Evolutionary conservation across 495 filamentous ascomycete genomes (phyloP).

Genomic region (Trypethelium eluteriae): DNA sequence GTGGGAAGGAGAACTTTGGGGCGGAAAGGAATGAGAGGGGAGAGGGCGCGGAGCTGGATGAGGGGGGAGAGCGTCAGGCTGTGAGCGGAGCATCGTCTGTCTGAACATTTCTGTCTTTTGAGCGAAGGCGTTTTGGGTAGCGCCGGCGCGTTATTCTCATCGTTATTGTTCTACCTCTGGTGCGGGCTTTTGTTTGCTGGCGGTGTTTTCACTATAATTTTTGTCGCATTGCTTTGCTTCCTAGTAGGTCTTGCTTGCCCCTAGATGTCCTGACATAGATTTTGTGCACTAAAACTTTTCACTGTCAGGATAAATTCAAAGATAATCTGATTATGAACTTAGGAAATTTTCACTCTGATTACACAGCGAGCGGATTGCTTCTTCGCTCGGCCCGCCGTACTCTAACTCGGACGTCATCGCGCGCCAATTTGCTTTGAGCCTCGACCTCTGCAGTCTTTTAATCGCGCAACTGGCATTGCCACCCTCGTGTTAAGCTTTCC

Average conservation of each 20-base stretch:
- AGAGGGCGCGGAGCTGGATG: constrained; percentile 6
- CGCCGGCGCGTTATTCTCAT: background rate
- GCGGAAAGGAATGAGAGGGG: constrained; percentile 4
- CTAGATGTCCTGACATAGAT: background rate
- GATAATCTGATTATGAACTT: no score
- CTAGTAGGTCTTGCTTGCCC: background rate
- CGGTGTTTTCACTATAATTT: background rate
- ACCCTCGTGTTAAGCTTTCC: background rate
- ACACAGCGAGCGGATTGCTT: no score
- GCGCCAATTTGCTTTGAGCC: background rate
- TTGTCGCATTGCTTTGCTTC: background rate
- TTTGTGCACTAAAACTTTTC: background rate
- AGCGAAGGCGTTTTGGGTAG: background rate
- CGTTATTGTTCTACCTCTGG: background rate
- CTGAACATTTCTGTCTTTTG: background rate
- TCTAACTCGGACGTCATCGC: background rate
- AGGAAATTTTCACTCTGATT: no score
- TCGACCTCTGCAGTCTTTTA: background rate
- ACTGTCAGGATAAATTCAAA: background rate
- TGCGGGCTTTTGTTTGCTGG: background rate
- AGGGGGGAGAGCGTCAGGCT: constrained; percentile 3
- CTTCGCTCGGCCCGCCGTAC: no score
- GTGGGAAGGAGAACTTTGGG: constrained; percentile 6
- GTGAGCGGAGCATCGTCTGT: background rate
- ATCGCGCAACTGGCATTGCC: background rate